These are phyloP conservation scores for Wickerhamiella allomyrinae DNA, from an alignment of 805 yeast species.

Conservation along the genomic window DNA sequence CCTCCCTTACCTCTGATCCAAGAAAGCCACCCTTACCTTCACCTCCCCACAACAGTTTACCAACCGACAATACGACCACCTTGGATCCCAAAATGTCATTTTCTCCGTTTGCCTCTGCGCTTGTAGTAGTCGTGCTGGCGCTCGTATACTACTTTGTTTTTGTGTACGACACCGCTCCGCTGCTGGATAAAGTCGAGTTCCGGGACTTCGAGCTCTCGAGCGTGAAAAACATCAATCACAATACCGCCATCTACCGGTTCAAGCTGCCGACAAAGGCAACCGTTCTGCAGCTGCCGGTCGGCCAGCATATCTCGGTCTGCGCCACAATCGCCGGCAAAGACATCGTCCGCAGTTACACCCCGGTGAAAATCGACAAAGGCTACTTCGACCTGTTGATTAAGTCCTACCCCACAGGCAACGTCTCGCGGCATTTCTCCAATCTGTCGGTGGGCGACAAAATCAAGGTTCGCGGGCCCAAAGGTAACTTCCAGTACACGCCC, in stretches of 20 bases:
- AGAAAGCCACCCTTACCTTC: neutral
- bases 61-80: neutral
- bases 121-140: neutral
- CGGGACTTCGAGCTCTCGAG: slow-evolving; percentile 67
- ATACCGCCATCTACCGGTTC: slow-evolving; percentile 67
- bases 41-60: neutral
- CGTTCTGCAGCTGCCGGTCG: slow-evolving; percentile 77
- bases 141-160: neutral
- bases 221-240: slow-evolving; percentile 63
- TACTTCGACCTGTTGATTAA: slow-evolving; percentile 75
- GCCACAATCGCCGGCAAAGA: slow-evolving; percentile 69
- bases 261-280: slow-evolving; percentile 64
- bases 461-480: slow-evolving; percentile 67
- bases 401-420: slow-evolving; percentile 69
- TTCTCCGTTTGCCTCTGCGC: neutral
- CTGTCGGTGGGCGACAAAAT: slow-evolving; percentile 67
- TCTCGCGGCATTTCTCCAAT: slow-evolving; percentile 58
- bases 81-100: neutral
- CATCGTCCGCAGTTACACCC: slow-evolving; percentile 77
- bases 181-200: slow-evolving; percentile 49
- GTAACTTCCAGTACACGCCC: slow-evolving; percentile 69
- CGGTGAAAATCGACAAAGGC: slow-evolving; percentile 69
- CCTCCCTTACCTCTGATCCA: no score
- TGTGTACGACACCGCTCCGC: slow-evolving; percentile 19
- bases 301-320: slow-evolving; percentile 78